These are phyloP conservation scores for Fusarium virguliforme DNA, from an alignment of 2,329 filamentous ascomycete species.

Conservation along the genomic window DNA sequence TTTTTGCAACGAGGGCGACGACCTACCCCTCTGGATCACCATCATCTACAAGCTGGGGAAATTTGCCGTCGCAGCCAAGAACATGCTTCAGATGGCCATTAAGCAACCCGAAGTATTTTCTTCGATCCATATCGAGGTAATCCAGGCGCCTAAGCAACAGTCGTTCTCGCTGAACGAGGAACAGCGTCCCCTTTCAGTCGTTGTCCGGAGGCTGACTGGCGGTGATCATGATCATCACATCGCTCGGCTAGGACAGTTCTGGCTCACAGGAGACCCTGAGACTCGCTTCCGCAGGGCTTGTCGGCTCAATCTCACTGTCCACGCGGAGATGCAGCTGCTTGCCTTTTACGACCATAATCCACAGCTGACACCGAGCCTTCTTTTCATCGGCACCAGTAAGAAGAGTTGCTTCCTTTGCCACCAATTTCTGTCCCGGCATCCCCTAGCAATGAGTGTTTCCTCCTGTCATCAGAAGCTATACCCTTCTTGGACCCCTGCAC, in stretches of 20 bases:
- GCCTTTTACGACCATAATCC: conserved; percentile 53
- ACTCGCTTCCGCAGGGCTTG: conserved; percentile 42
- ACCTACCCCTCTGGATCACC: conserved; percentile 35
- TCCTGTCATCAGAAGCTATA: conserved; percentile 56
- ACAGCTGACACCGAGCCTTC: conserved; percentile 37
- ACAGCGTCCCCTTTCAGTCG: background rate
- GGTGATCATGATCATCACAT: too few relatives aligned
- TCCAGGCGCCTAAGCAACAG: conserved; percentile 28
- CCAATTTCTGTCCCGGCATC: conserved; percentile 48
- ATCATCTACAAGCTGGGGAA: conserved; percentile 51
- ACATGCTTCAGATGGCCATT: conserved; percentile 51
- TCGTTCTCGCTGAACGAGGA: conserved; percentile 3
- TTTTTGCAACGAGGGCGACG: conserved; percentile 9
- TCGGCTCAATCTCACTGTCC: conserved; percentile 45
- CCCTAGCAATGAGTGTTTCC: conserved; percentile 47
- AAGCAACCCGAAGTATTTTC: conserved; percentile 47
- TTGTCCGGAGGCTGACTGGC: too few relatives aligned
- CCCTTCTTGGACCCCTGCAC: conserved; percentile 52
- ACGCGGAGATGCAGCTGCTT: conserved; percentile 55
- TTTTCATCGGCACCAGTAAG: conserved; percentile 55
- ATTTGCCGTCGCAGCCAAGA: conserved; percentile 48
- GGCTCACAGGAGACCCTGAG: conserved; percentile 11
- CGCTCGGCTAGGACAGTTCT: too few relatives aligned
- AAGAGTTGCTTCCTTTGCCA: conserved; percentile 55
- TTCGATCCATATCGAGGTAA: conserved; percentile 40